Conservation (phyloP, 2,329 filamentous ascomycete species). For the Akanthomyces dipterigenus region DNA sequence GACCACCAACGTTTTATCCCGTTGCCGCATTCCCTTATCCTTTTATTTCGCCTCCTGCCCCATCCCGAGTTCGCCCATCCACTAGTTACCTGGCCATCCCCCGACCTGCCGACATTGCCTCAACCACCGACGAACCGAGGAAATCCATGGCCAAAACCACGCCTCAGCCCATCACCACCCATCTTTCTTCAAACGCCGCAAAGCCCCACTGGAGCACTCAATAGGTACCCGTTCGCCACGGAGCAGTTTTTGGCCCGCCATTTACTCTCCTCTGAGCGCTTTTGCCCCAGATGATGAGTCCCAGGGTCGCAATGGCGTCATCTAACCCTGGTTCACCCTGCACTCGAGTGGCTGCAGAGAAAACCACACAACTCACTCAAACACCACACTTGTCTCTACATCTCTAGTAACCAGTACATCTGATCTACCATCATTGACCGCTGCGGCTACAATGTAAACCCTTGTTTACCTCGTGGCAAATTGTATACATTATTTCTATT, state of each 20-base stretch:
- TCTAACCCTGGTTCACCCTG: conserved; percentile 6
- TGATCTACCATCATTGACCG: no score
- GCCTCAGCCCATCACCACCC: conserved; percentile 1
- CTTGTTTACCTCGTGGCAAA: not conserved
- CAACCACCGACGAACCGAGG: conserved; percentile 12
- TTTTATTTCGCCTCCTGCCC: not conserved
- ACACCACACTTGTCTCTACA: no score
- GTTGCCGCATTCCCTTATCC: not conserved
- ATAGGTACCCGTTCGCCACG: not conserved
- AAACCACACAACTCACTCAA: no score
- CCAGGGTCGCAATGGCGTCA: conserved; percentile 12
- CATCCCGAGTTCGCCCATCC: not conserved
- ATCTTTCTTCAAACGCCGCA: conserved; percentile 2
- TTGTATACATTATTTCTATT: not conserved
- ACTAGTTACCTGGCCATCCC: not conserved
- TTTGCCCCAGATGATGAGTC: conserved; percentile 6
- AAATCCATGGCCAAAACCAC: not conserved
- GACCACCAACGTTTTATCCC: no score
- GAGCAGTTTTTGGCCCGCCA: not conserved
- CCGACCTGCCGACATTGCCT: conserved; percentile 3
- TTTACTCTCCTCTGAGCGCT: not conserved
- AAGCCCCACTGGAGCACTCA: not conserved
- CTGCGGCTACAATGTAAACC: no score
- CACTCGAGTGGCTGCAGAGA: no score
- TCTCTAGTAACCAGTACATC: no score